These are phyloP conservation scores for Asterophora parasitica DNA, from an alignment of 768 basidiomycete species.

Conservation along the genomic window DNA sequence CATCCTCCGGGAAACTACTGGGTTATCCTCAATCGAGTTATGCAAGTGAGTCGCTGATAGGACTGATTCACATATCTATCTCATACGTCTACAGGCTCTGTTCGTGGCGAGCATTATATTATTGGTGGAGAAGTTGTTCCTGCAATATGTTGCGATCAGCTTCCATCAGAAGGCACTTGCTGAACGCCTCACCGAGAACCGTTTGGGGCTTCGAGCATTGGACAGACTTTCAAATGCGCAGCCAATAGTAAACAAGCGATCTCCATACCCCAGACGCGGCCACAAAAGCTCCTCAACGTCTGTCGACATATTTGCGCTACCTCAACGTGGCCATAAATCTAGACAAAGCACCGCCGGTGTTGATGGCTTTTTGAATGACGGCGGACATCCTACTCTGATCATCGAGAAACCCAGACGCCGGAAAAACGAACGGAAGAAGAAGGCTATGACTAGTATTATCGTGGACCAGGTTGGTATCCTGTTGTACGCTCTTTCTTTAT, in stretches of 20 bases:
- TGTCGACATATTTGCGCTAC: conserved; percentile 25
- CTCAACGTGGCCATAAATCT: conserved; percentile 11
- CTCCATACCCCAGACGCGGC: conserved; percentile 39
- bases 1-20: conserved; percentile 64
- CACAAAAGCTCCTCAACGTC: conserved; percentile 37
- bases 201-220: conserved; percentile 61
- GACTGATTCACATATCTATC: not conserved
- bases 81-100: conserved; percentile 29
- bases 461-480: conserved; percentile 52
- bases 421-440: conserved; percentile 33
- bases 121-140: conserved; percentile 47
- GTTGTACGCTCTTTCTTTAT: not conserved
- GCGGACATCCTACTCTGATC: conserved; percentile 6
- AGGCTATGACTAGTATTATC: conserved; percentile 58
- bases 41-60: conserved; percentile 50
- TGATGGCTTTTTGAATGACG: conserved; percentile 12
- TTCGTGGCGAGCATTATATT: conserved; percentile 41
- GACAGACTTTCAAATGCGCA: conserved; percentile 70
- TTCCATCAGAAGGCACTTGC: conserved; percentile 76
- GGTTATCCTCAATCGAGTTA: conserved; percentile 61
- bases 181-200: conserved; percentile 68
- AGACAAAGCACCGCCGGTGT: conserved; percentile 13
- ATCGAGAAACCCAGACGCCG: conserved; percentile 16
- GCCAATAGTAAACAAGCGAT: conserved; percentile 33
- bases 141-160: conserved; percentile 75